Base-by-base conservation (phyloP, 2,329 filamentous ascomycete species). In the Fusarium nanum region DNA sequence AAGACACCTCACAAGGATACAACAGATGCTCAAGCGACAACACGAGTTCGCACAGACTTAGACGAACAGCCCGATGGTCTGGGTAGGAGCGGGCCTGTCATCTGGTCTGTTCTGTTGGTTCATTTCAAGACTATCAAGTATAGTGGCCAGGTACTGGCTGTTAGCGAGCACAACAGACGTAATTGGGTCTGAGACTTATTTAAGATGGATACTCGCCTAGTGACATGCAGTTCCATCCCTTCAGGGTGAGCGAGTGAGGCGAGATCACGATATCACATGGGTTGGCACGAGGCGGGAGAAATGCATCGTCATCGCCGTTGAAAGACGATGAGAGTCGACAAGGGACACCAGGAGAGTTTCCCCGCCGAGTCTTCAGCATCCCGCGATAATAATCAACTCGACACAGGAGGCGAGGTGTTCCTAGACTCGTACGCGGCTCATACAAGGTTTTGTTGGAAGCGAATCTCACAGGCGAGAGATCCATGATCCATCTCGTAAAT, bases 241-340 rank as follows among this genome's bases (percentile, higher is more conserved):
- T 64, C 34, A 34, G 53, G 25, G 66, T 41, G 25, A 57, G 12
- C 49, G n/a, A 37, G 23, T 14, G 41, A 46, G 40, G 28, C 27
- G 40, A n/a, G 40, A 55, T 25, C 52, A 55, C 37, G 40, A 55
- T 46, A 30, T 13, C 16, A 42, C 49, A 53, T 41, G 49, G 49
- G 18, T 53, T 49, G 32, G 20, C 32, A 56, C 32, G 41, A 57
- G 22, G 67, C 25, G 23, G 58, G 16, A 44, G 45, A 52, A 32
- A 65, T 37, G 28, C 49, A 37, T 61, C 18, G 44, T 53, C 37
- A 62, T 66, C 27, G 23, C 57, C 47, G 55, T 62, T 58, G 59
- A 46, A 66, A 54, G 54, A 58, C 48, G 52, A 75, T 72, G 45
- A 70, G 60, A 66, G 75, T 72, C 59, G 54, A 56, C 65, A 61